These are phyloP conservation scores for Porphyrellus cyaneotinctus DNA, from an alignment of 768 basidiomycete species.

Conservation along the genomic window DNA sequence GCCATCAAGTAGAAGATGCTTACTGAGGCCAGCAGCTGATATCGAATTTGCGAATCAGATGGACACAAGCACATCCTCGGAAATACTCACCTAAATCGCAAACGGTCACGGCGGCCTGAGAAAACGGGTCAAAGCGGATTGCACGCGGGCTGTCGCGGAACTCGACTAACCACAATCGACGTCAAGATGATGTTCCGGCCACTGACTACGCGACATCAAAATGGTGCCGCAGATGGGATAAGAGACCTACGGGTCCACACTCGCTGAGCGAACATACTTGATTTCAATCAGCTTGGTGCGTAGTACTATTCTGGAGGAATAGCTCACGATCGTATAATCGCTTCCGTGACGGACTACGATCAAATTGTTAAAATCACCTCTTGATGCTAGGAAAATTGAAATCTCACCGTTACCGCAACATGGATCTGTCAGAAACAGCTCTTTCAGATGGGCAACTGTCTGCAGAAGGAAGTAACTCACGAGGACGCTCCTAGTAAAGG, in stretches of 20 bases:
- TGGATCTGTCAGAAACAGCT: conserved; percentile 38
- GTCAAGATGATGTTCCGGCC: conserved; percentile 40
- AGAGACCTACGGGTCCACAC: conserved; percentile 44
- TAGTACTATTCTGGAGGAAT: background rate
- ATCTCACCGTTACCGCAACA: conserved; percentile 48
- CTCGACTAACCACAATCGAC: conserved; percentile 41
- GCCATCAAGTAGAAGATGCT: background rate
- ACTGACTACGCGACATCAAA: conserved; percentile 38
- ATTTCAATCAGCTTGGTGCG: background rate
- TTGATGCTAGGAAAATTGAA: background rate
- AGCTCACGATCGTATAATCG: conserved; percentile 40
- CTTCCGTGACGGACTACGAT: conserved; percentile 44
- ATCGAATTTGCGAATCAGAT: background rate
- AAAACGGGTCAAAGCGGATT: conserved; percentile 9
- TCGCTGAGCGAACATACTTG: conserved; percentile 45
- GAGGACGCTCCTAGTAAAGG: conserved; percentile 47
- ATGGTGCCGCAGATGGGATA: background rate
- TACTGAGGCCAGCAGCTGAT: conserved; percentile 13
- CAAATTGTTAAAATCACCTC: background rate
- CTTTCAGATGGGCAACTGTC: background rate
- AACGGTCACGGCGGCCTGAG: conserved; percentile 32
- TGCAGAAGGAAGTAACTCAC: conserved; percentile 32
- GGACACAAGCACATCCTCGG: background rate
- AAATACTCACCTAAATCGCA: conserved; percentile 42
- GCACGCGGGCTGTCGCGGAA: background rate